Evolutionary conservation across 2,329 filamentous ascomycete genomes (phyloP), one percentile per base, ranked within the genome.

Genomic region (Fusarium aywerte): DNA sequence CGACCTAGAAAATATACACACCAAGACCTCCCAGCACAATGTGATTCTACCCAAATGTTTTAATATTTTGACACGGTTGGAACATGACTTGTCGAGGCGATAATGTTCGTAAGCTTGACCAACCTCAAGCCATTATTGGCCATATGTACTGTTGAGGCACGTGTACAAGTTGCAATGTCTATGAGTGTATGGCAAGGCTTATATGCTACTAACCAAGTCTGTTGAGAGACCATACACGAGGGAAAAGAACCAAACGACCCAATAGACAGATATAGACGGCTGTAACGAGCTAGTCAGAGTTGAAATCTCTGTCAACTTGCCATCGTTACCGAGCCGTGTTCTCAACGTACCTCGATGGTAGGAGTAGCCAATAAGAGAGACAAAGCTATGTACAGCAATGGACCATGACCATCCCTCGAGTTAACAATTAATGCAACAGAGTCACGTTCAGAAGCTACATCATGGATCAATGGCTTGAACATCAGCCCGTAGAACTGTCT

Each of bases 371-470:
- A 35, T 12, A 15, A 21, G 35, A 55, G 44, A 60, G 32, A 51
- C 44, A 40, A 21, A 36, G 7, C 29, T 8, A 43, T 44, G 23
- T 31, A 23, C 33, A 55, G 29, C 18, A 54, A 35, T 35, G n/a
- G n/a, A n/a, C n/a, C n/a, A n/a, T n/a, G n/a, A n/a, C n/a, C n/a
- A n/a, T n/a, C n/a, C n/a, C n/a, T 13, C 2, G 10, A 53, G n/a
- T 23, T 38, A 25, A 31, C 15, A 44, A 18, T 40, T 53, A 52
- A 54, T 31, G 38, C 18, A 27, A 38, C 29, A 18, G 44, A 35
- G 29, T 27, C 44, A 57, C 54, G 66, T 63, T 62, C 49, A 52
- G 60, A 40, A 36, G 13, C 25, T 29, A 33, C 10, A 33, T 23
- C 29, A 20, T 58, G 48, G 54, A 18, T 13, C 20, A 21, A 12